Evolutionary conservation across 2,329 filamentous ascomycete genomes (phyloP), one percentile per base, ranked within the genome.

Genomic region (Metarhizium rileyi): DNA sequence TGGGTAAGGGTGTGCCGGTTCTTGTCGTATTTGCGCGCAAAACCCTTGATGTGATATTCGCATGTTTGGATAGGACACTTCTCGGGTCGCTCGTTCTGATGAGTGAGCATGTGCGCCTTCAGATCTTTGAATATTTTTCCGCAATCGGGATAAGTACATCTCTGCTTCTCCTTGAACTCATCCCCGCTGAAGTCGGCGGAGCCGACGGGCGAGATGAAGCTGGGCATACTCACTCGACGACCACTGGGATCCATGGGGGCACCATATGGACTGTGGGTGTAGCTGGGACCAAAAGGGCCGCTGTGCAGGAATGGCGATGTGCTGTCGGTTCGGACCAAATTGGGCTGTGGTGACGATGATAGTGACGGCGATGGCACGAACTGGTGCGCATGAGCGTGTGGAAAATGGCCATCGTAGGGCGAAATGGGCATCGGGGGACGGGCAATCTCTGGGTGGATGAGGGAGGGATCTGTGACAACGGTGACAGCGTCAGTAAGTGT

Each of bases 1-100:
- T 96, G 90, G 5, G 90, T 96, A 54, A 95, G 70, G 5, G 90
- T 95, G 66, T 96, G 90, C 42, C 90, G 76, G 70, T 95, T 95
- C 77, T 95, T 95, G 74, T 96, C 90, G 65, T 96, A 96, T 70
- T 95, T 95, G 59, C 90, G 79, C 10, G 90, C 90, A 63, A 96
- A 96, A 4, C 90, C 90, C 70, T 95, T 95, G 62, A 79, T 73
- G 71, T 95, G 85, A 69, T 95, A 96, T 61, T 95, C 89, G 72
- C 90, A 96, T 0, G 84, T 93, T 51, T 85, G 76, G 57, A 95
- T 95, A 1, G 90, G 90, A 69, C 90, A 96, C 72, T 96, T 96
- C 65, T 95, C 90, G 0, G 90, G 90, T 23, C 90, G 78, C 70
- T 95, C 89, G 51, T 82, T 86, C 68, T 93, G 87, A 66, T 96